Conservation (phyloP, 75 land plant genomes). For the Selaginella tamariscina region DNA sequence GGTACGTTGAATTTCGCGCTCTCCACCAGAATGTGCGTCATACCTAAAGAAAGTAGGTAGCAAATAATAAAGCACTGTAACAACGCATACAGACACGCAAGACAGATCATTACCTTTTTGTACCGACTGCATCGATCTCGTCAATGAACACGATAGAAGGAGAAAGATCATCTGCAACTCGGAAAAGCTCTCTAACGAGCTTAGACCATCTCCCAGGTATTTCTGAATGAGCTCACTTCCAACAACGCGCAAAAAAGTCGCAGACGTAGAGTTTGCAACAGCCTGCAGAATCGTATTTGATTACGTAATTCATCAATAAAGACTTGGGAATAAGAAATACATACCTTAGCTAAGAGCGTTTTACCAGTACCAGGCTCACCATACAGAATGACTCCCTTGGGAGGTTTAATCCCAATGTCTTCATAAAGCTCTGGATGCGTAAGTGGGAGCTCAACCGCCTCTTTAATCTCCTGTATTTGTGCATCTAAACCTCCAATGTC, state of each 20-base stretch:
- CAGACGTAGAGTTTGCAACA: constrained; percentile 83
- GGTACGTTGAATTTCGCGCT: constrained; percentile 79
- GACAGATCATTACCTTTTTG: constrained; percentile 46
- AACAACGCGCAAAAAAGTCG: constrained; percentile 83
- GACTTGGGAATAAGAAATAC: neutral
- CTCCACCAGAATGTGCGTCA: constrained; percentile 91
- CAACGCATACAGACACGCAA: constrained; percentile 3
- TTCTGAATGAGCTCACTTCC: constrained; percentile 88
- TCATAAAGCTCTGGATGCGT: constrained; percentile 87
- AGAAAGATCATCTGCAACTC: constrained; percentile 87
- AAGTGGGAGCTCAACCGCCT: constrained; percentile 80
- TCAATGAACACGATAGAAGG: constrained; percentile 92
- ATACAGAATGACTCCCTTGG: constrained; percentile 79
- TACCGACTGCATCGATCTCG: constrained; percentile 94
- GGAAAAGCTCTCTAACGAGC: constrained; percentile 69
- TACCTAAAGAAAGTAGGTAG: constrained; percentile 31
- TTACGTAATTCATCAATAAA: neutral
- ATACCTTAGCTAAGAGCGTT: constrained; percentile 79
- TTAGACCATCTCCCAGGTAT: constrained; percentile 85
- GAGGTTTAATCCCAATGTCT: constrained; percentile 83
- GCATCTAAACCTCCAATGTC: constrained; percentile 91
- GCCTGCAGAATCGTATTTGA: constrained; percentile 34
- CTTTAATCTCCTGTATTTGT: constrained; percentile 83
- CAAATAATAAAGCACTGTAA: neutral
- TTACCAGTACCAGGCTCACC: constrained; percentile 92